These are phyloP conservation scores for Phycomyces blakesleeanus DNA, from an alignment of 192 early-diverging fungal species.

Conservation along the genomic window DNA sequence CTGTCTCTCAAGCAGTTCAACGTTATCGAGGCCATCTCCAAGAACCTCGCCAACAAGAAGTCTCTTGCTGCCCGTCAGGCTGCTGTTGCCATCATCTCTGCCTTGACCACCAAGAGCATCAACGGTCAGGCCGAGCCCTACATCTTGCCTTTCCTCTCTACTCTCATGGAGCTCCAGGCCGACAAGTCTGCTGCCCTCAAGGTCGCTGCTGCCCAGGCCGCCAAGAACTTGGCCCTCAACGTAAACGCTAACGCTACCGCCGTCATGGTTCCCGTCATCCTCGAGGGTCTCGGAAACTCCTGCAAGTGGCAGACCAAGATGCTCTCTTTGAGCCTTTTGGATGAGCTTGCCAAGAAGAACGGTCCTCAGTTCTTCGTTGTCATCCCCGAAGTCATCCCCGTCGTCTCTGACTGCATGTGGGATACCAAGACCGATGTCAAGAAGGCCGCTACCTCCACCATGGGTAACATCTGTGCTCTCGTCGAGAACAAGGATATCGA, in stretches of 20 bases:
- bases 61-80: constrained; percentile 57
- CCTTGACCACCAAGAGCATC: constrained; percentile 42
- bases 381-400: constrained; percentile 66
- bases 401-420: constrained; percentile 74
- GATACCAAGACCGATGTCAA: constrained; percentile 76
- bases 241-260: constrained; percentile 44
- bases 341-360: constrained; percentile 40
- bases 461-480: constrained; percentile 64
- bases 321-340: constrained; percentile 43
- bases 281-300: constrained; percentile 66
- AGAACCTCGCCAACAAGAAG: constrained; percentile 71
- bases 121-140: constrained; percentile 64
- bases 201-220: constrained; percentile 40
- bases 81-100: constrained; percentile 53
- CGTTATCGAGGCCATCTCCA: constrained; percentile 53
- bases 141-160: constrained; percentile 58
- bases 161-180: constrained; percentile 58
- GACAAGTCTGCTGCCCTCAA: constrained; percentile 49
- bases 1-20: constrained; percentile 54
- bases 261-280: constrained; percentile 60
- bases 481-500: constrained; percentile 80
- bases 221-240: constrained; percentile 40
- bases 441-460: constrained; percentile 59
- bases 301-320: constrained; percentile 75
- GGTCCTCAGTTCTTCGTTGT: constrained; percentile 45